Conservation (phyloP, 2,329 filamentous ascomycete genomes). For the Dothistroma septosporum region DNA sequence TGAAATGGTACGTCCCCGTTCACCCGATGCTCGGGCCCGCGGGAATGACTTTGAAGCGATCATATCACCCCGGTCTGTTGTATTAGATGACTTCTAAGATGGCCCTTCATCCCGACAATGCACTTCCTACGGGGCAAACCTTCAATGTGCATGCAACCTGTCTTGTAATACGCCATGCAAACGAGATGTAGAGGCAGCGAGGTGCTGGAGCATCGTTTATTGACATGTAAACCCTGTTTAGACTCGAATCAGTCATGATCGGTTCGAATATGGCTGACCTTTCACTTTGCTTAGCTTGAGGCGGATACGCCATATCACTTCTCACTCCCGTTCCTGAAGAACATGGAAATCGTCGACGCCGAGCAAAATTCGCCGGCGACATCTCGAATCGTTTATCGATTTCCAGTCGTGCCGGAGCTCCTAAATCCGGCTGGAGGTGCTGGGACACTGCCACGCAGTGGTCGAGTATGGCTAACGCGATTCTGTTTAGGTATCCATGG, state of each 20-base stretch:
- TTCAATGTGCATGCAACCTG: too few relatives aligned
- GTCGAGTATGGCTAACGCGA: too few relatives aligned
- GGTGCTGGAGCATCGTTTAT: too few relatives aligned
- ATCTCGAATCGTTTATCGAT: conserved; percentile 19
- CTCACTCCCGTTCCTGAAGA: conserved; percentile 19
- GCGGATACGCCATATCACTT: conserved; percentile 17
- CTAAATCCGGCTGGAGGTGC: conserved; percentile 21
- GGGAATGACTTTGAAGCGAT: background rate
- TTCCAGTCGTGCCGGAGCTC: conserved; percentile 24
- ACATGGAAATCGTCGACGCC: conserved; percentile 20
- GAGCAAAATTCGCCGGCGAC: conserved; percentile 14
- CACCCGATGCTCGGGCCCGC: too few relatives aligned
- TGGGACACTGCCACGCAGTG: too few relatives aligned
- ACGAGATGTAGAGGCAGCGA: too few relatives aligned
- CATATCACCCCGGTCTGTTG: background rate
- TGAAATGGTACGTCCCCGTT: background rate
- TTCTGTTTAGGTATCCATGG: conserved; percentile 18
- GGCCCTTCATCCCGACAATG: too few relatives aligned
- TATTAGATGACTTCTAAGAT: background rate
- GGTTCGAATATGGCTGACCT: background rate
- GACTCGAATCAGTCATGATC: too few relatives aligned
- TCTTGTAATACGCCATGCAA: too few relatives aligned
- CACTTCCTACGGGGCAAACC: conserved; percentile 7
- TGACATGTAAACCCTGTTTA: too few relatives aligned
- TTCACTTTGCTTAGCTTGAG: conserved; percentile 5